These are phyloP conservation scores for Mycena alexandri DNA, from an alignment of 768 basidiomycete genomes.

Conservation along the genomic window DNA sequence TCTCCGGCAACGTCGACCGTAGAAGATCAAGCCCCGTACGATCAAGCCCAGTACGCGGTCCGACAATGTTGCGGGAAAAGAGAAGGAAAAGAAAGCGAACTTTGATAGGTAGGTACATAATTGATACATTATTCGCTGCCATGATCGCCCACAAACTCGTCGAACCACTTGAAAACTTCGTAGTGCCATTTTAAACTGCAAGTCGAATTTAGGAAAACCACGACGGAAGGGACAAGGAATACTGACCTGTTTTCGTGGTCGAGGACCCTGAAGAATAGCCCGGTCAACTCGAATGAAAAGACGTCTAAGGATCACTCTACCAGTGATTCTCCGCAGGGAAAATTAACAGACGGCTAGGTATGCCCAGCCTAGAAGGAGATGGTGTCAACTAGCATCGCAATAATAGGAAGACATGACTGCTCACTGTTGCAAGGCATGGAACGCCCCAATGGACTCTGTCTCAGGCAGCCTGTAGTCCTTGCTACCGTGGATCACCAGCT, in stretches of 20 bases:
- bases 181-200: constrained; percentile 89
- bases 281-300: neutral
- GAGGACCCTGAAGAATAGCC: constrained; percentile 61
- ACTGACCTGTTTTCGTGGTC: constrained; percentile 72
- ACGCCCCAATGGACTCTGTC: constrained; percentile 84
- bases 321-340: constrained; percentile 96
- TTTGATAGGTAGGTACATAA: too few relatives aligned
- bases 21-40: too few relatives aligned
- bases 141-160: constrained; percentile 67
- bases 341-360: constrained; percentile 83
- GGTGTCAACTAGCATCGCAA: too few relatives aligned
- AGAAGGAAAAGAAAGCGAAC: too few relatives aligned
- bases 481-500: constrained; percentile 87
- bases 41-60: too few relatives aligned
- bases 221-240: too few relatives aligned
- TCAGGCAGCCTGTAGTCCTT: constrained; percentile 92
- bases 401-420: too few relatives aligned
- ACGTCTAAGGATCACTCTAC: neutral
- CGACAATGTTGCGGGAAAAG: too few relatives aligned
- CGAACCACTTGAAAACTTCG: constrained; percentile 94
- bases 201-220: too few relatives aligned
- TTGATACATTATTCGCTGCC: too few relatives aligned
- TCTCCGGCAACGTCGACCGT: too few relatives aligned
- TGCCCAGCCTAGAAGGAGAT: constrained; percentile 46
- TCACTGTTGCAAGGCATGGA: constrained; percentile 87